A percentile compares a stretch with the other conserved stretches of the same genome.
Conservation (phyloP, 352 stramenopile genomes). For the Pythium apleroticum region DNA sequence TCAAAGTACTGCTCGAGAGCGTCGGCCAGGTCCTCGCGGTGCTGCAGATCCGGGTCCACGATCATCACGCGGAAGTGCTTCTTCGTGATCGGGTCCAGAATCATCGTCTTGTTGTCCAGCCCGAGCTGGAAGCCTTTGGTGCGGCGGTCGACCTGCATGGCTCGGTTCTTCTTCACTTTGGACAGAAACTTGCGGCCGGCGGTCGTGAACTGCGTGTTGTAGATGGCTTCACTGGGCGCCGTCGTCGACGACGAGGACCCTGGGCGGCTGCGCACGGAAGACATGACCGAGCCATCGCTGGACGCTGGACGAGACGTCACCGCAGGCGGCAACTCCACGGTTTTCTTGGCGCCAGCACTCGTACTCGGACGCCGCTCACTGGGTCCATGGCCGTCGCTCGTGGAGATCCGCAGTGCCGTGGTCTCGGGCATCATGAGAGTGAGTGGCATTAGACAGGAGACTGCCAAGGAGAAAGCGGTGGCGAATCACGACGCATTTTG, state of each 20-base stretch:
- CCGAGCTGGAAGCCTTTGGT: slow-evolving; percentile 63
- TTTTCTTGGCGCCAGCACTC: slow-evolving; percentile 8
- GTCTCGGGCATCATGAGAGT: not conserved
- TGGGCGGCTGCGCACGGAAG: slow-evolving; percentile 1
- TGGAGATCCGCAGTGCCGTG: slow-evolving; percentile 18
- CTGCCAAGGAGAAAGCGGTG: not conserved
- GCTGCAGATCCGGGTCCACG: slow-evolving; percentile 61
- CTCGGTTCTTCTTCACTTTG: slow-evolving; percentile 77
- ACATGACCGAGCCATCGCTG: slow-evolving; percentile 1
- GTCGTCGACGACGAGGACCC: slow-evolving; percentile 5
- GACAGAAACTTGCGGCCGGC: slow-evolving; percentile 61
- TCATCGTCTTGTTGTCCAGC: slow-evolving; percentile 40
- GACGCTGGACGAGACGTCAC: slow-evolving; percentile 1
- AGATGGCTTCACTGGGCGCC: slow-evolving; percentile 66
- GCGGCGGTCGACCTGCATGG: slow-evolving; percentile 68
- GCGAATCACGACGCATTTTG: not conserved
- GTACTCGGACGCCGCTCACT: slow-evolving; percentile 10
- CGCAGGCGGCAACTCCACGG: not conserved
- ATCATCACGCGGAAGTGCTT: slow-evolving; percentile 69
- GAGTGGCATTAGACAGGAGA: not conserved
- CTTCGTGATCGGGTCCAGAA: slow-evolving; percentile 54
- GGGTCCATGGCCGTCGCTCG: not conserved
- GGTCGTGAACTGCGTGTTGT: slow-evolving; percentile 78
- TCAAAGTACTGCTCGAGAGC: slow-evolving; percentile 65
- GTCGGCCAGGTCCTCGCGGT: slow-evolving; percentile 62